Conservation (phyloP, 2,329 filamentous ascomycete genomes). For the Aspergillus ochraceoroseus region DNA sequence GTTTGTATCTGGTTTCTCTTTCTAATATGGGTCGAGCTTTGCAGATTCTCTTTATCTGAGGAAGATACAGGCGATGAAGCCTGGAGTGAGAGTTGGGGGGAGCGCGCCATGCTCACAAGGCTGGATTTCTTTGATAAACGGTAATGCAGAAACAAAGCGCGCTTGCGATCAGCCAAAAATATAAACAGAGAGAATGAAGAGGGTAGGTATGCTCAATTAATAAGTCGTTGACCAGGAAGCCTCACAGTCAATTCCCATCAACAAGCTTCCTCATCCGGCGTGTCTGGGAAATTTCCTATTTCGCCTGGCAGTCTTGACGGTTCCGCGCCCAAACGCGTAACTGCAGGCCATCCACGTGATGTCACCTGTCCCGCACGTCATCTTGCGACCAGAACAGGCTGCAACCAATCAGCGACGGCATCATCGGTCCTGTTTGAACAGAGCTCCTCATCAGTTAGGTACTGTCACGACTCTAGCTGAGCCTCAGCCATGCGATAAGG, state of each 20-base stretch:
- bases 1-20: conserved; percentile 43
- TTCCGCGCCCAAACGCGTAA: conserved; percentile 9
- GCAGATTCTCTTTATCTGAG: conserved; percentile 50
- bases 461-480: not conserved
- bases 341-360: conserved; percentile 6
- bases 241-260: not conserved
- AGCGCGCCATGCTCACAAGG: conserved; percentile 29
- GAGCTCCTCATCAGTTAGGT: conserved; percentile 7
- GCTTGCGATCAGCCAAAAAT: conserved; percentile 2
- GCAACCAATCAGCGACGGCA: too few species aligned
- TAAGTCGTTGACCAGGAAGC: not conserved
- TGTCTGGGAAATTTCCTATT: too few species aligned
- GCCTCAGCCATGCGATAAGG: conserved; percentile 14
- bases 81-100: conserved; percentile 18
- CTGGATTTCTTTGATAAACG: conserved; percentile 18
- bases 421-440: conserved; percentile 3
- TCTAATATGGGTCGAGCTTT: conserved; percentile 21
- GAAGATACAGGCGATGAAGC: conserved; percentile 35
- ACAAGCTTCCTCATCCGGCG: too few species aligned
- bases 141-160: conserved; percentile 7
- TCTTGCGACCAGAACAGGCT: too few species aligned
- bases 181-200: not conserved
- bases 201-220: not conserved
- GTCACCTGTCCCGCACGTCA: conserved; percentile 6
- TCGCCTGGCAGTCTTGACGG: too few species aligned